These are phyloP conservation scores for Petunia axillaris DNA, from an alignment of 257 asterid genomes.

Conservation along the genomic window DNA sequence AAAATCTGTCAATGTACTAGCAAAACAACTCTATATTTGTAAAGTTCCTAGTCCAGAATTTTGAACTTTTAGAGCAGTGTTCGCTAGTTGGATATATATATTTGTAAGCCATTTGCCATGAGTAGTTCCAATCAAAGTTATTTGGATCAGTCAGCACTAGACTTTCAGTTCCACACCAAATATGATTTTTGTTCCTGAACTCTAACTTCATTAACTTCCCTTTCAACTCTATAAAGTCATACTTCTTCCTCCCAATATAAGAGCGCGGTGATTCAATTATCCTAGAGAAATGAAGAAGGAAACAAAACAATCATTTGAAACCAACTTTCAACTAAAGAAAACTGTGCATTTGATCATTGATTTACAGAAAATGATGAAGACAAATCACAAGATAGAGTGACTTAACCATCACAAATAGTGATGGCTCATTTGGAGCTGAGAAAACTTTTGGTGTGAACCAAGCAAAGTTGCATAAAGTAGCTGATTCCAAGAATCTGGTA, in stretches of 20 bases:
- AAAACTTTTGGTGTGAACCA: conserved; percentile 24
- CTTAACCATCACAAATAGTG: background rate
- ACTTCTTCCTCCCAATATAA: background rate
- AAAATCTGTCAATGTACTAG: background rate
- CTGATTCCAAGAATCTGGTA: conserved; percentile 66
- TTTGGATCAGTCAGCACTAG: background rate
- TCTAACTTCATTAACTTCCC: background rate
- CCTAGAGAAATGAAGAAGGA: too few relatives aligned
- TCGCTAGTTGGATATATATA: too few relatives aligned
- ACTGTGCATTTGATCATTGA: background rate
- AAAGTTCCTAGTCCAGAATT: too few relatives aligned
- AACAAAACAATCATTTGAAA: background rate
- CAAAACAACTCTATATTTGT: background rate
- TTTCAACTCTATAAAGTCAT: background rate
- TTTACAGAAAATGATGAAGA: background rate
- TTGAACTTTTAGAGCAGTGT: too few relatives aligned
- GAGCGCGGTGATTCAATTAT: background rate
- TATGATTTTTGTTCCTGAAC: background rate
- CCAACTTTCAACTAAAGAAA: background rate
- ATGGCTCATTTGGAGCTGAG: conserved; percentile 11
- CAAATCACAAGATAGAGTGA: too few relatives aligned
- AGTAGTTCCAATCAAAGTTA: too few relatives aligned
- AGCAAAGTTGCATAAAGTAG: conserved; percentile 50
- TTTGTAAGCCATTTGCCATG: too few relatives aligned
- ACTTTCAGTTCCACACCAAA: background rate